Conservation (phyloP, 805 yeast species). For the Kuraishia molischiana region DNA sequence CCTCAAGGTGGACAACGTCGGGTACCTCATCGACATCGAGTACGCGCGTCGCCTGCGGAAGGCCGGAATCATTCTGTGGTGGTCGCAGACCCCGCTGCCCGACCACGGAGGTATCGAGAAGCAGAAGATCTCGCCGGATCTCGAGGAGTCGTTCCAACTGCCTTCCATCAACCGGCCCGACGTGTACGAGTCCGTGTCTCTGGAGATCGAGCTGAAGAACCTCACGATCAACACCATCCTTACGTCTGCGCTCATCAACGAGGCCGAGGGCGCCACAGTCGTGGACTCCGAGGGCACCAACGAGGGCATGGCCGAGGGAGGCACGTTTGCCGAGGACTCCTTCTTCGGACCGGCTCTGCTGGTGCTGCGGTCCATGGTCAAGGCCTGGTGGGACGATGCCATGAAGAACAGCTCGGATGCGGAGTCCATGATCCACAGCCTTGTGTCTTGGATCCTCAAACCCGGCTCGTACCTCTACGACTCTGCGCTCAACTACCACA, state of each 20-base stretch:
- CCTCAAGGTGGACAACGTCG: constrained; percentile 64
- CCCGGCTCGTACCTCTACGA: constrained; percentile 69
- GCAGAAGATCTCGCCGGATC: constrained; percentile 31
- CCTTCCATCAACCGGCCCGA: constrained; percentile 73
- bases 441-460: constrained; percentile 81
- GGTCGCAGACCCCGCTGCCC: constrained; percentile 76
- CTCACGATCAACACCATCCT: constrained; percentile 79
- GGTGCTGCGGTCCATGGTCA: constrained; percentile 65
- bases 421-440: constrained; percentile 71
- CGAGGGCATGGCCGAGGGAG: constrained; percentile 6
- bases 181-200: constrained; percentile 62
- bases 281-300: constrained; percentile 33
- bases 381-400: constrained; percentile 93
- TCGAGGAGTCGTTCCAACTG: constrained; percentile 50
- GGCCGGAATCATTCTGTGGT: constrained; percentile 77
- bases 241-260: constrained; percentile 75
- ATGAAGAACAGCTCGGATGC: constrained; percentile 57
- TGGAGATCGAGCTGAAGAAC: constrained; percentile 74
- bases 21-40: constrained; percentile 73
- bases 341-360: constrained; percentile 68
- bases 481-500: constrained; percentile 72
- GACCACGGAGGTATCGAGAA: constrained; percentile 79
- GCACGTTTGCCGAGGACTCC: constrained; percentile 67
- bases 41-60: constrained; percentile 70
- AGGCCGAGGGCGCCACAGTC: constrained; percentile 78